Conservation (phyloP, 176 grass and related monocot species). For the Hyparrhenia diplandra region DNA sequence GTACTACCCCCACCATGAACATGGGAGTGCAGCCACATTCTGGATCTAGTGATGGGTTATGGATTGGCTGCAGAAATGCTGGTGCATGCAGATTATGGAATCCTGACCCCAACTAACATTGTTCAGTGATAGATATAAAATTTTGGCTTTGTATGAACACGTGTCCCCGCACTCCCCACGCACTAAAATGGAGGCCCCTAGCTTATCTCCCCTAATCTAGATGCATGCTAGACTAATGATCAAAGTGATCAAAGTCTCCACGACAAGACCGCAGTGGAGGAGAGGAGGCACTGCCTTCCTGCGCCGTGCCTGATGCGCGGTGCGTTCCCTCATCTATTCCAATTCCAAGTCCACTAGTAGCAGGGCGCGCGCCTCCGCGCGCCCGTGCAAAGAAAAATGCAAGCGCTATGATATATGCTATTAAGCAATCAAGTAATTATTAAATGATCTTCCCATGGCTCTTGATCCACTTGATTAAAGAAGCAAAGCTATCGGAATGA, state of each 20-base stretch:
- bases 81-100: not conserved
- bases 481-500: no score
- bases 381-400: no score
- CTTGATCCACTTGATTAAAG: no score
- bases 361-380: no score
- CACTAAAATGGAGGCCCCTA: not conserved
- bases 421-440: no score
- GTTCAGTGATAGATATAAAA: not conserved
- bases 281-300: no score
- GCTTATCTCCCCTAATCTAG: not conserved
- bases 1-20: slow-evolving; percentile 12
- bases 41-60: not conserved
- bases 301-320: no score
- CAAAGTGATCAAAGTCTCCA: not conserved
- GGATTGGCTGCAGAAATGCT: not conserved
- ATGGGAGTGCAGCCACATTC: not conserved
- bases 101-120: not conserved
- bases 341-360: no score
- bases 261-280: not conserved
- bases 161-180: not conserved
- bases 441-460: no score
- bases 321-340: not conserved
- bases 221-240: not conserved
- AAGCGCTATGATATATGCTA: no score
- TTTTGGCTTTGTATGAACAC: not conserved